A percentile compares a stretch with the other conserved stretches of the same genome.
Evolutionary conservation across 2,329 filamentous ascomycete genomes (phyloP).

Genomic region (Penicillium palitans): DNA sequence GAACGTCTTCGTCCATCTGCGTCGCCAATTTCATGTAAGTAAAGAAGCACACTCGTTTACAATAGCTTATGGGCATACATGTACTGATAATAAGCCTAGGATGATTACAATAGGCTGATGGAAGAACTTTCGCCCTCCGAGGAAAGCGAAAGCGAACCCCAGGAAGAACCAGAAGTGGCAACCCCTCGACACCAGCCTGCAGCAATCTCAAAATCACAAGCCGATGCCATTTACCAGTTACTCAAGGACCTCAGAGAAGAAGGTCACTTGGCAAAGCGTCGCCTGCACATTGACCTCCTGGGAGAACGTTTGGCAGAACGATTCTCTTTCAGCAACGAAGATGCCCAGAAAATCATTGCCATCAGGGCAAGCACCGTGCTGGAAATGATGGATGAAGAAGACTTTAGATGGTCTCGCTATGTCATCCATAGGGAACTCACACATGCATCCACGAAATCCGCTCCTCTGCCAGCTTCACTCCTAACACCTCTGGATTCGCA

Average conservation of each 20-base stretch:
- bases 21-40: constrained; percentile 44
- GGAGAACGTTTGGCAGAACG: constrained; percentile 32
- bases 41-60: background rate
- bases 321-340: constrained; percentile 35
- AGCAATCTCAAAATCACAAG: constrained; percentile 35
- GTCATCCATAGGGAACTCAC: constrained; percentile 44
- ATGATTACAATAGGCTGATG: constrained; percentile 36
- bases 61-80: background rate
- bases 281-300: constrained; percentile 40
- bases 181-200: constrained; percentile 29
- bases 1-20: constrained; percentile 46
- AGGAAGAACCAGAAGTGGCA: constrained; percentile 23
- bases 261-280: constrained; percentile 44
- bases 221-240: constrained; percentile 39
- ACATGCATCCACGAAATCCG: constrained; percentile 33
- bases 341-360: constrained; percentile 40
- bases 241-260: constrained; percentile 43
- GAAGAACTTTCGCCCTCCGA: constrained; percentile 27
- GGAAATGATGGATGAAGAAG: constrained; percentile 41
- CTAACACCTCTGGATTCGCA: constrained; percentile 39
- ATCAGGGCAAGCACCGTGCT: constrained; percentile 36
- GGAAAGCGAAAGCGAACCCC: constrained; percentile 18
- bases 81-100: constrained; percentile 23
- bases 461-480: constrained; percentile 28
- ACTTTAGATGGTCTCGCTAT: constrained; percentile 45